Base-by-base conservation (phyloP, 2,329 filamentous ascomycete genomes). In the Hypoxylon sp. region DNA sequence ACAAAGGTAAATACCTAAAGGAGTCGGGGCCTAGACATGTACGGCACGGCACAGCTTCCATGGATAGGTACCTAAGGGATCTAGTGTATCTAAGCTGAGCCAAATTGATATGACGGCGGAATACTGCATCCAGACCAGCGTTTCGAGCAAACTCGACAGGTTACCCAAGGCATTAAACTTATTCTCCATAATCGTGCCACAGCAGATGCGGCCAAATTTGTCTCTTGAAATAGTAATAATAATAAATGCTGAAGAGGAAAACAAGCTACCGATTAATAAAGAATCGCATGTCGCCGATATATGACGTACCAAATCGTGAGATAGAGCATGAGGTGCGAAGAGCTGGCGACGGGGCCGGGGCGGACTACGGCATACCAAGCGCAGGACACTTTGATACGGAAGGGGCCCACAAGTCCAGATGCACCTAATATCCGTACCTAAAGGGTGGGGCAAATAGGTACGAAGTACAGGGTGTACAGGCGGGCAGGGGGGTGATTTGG, bases 71-170 rank as follows among this genome's bases (percentile, higher is more conserved):
- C 41, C n/a, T n/a, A n/a, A n/a, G n/a, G n/a, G n/a, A n/a, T n/a
- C n/a, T n/a, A n/a, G n/a, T n/a, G 5, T 46, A 58, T 16, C 14
- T 43, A 25, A 19, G 16, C 7, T 62, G 25, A 45, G 19, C 25
- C 52, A 50, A 21, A 52, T 47, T 8, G 53, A 60, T 51, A 65
- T 61, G 39, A 57, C 27, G 27, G 27, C 63, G 66, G 66, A 61
- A 66, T 54, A 63, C 30, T 47, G 45, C 66, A 68, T 63, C 14
- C n/a, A 39, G 45, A 56, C 56, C 43, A 61, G 51, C 34, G 62
- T 65, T 63, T 68, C 55, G 51, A 63, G 52, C 39, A 66, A 68
- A 68, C 61, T 64, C 19, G 34, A 54, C 19, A 14, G 27, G 59
- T 55, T 60, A 63, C 65, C 39, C 19, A 53, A 43, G 21, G 14